Base-by-base conservation (phyloP, 1,139 yeast genomes). In the Zygoascus hellenicus region DNA sequence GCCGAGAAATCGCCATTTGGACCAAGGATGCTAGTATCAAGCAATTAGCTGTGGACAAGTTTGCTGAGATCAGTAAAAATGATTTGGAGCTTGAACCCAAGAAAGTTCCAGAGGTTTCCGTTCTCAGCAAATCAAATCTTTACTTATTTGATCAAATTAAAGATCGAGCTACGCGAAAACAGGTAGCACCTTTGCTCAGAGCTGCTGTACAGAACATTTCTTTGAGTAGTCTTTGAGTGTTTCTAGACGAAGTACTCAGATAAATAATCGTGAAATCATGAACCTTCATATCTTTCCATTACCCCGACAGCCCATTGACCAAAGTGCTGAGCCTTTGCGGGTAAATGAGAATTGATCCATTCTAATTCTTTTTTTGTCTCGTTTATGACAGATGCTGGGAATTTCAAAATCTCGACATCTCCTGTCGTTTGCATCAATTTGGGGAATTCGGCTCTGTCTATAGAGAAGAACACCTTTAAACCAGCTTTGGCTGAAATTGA, bases 101-200 rank as follows among this genome's bases (percentile, higher is more conserved):
- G 28, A 35, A 32, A 4, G 7, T 13, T 28, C 6, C 17, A 9
- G 39, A 36, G 3, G 6, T 22, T 17, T 41, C 43, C 17, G 14
- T 28, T n/a, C 15, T 2, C 30, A 33, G 9, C 15, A 31, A 36
- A 28, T 9, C 41, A 2, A 40, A 29, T 11, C 49, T 46, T n/a
- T 34, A 46, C 22, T 49, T 74, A 9, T 78, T 65, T 57, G 67
- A 75, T 51, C 95, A 87, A 61, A 54, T 56, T 7, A 79, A 83
- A 51, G 61, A 74, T 10, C 65, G 66, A 2, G 89, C 90, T 1
- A 83, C 92, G 30, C 74, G 97, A 56, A 89, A 89, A 60, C 94
- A 85, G 62, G 87, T 89, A n/a, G 95, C 86, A 7, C 95, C 96
- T 1, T 44, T 61, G 22, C 44, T 65, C 17, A 56, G 67, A 19